Percentiles rank a stretch among this genome's conserved stretches.
Conservation (phyloP, 2,329 filamentous ascomycete species). For the Colletotrichum sp. region DNA sequence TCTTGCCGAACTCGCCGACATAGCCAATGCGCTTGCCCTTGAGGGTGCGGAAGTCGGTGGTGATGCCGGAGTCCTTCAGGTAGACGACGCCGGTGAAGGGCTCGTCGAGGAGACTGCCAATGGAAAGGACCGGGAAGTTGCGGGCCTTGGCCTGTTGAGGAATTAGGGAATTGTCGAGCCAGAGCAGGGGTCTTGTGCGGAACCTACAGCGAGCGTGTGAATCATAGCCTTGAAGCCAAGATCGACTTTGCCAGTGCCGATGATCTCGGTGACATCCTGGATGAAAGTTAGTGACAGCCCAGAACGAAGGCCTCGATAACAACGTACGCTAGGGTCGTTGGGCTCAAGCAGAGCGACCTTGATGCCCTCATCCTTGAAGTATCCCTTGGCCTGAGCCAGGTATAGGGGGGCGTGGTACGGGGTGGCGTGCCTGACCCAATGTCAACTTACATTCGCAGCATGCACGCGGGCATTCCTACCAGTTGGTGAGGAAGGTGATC, state of each 20-base stretch:
- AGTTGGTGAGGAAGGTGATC: conserved; percentile 86
- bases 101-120: conserved; percentile 79
- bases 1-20: conserved; percentile 83
- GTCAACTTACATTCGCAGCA: conserved; percentile 6
- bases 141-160: conserved; percentile 72
- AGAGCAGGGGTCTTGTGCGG: fast-evolving
- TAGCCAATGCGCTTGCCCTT: conserved; percentile 81
- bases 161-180: neutral
- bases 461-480: conserved; percentile 53
- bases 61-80: conserved; percentile 76
- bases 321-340: conserved; percentile 71
- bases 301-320: neutral
- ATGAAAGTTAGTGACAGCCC: neutral
- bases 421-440: conserved; percentile 70
- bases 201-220: conserved; percentile 72
- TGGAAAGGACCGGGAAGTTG: conserved; percentile 73
- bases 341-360: conserved; percentile 80
- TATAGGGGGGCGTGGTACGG: conserved; percentile 82
- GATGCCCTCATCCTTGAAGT: conserved; percentile 77
- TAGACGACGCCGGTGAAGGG: conserved; percentile 83
- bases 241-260: conserved; percentile 77
- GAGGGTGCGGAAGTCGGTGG: conserved; percentile 74
- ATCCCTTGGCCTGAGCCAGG: conserved; percentile 77
- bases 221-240: conserved; percentile 88
- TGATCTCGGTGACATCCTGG: conserved; percentile 81